These are phyloP conservation scores for Murraya paniculata DNA, from an alignment of 345 rosid genomes.

Conservation along the genomic window DNA sequence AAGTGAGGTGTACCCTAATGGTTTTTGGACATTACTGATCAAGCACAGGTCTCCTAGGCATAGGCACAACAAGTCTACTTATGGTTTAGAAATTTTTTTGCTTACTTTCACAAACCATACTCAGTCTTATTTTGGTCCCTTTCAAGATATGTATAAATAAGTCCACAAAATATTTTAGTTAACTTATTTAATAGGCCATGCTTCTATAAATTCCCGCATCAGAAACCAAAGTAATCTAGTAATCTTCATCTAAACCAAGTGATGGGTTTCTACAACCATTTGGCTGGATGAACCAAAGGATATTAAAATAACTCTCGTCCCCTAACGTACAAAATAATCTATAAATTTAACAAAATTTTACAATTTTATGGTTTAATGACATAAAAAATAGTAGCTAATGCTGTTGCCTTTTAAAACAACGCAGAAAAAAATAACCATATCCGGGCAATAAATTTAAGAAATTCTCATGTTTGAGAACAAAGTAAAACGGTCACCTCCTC, in stretches of 20 bases:
- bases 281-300: not conserved
- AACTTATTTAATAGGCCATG: not conserved
- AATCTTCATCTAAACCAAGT: not conserved
- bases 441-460: not conserved
- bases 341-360: not conserved
- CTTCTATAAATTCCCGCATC: not conserved
- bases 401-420: not conserved
- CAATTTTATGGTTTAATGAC: too few species aligned
- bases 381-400: not conserved
- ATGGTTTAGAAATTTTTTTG: not conserved
- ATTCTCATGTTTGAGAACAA: not conserved
- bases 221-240: not conserved
- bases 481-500: slow-evolving; percentile 65
- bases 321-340: not conserved
- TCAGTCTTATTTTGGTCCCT: not conserved
- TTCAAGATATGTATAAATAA: not conserved
- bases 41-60: not conserved
- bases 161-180: not conserved
- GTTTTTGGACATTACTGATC: not conserved
- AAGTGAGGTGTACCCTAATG: not conserved
- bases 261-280: not conserved
- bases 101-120: not conserved
- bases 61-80: not conserved
- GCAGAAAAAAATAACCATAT: not conserved
- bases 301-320: not conserved